Base-by-base conservation (phyloP, 2,329 filamentous ascomycete species). In the Coleophoma eucalyptorum region DNA sequence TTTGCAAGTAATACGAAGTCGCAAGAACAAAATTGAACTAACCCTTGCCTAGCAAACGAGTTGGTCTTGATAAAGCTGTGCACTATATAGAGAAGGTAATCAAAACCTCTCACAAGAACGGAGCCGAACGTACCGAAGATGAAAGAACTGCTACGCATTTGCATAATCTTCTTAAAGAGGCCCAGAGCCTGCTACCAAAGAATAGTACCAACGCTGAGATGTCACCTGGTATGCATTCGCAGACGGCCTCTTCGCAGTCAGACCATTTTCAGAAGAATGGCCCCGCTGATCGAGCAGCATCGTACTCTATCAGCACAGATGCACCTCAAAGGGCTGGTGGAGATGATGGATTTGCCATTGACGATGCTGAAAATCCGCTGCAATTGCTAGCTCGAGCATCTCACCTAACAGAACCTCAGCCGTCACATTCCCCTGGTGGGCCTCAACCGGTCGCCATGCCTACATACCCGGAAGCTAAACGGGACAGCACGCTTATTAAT, bases 301-400 rank as follows among this genome's bases (percentile, higher is more conserved):
- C 26, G 13, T 20, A 46, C 16, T 33, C 44, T n/a, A 34, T 42
- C 41, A 51, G 18, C 33, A 40, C 38, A 32, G 31, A 32, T 34
- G 19, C 20, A 16, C 32, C 38, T 40, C 7, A n/a, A 26, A 45
- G 50, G 18, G 34, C 16, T n/a, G 63, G 63, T 32, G 61, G 63
- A 15, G 73, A 77, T 35, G 80, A 83, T 49, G 77, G 72, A 45
- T 74, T 87, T 32, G 77, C 82, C 12, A 71, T 87, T 21, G 86
- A 90, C 58, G 87, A 89, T 63, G 86, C 86, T 3, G 86, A 90
- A 61, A 90, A 90, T 54, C 86, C 86, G 0, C 70, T 90, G 5
- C 86, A 90, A 64, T 70, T 90, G 15, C 80, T 90, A 33, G 87
- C 87, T 3, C 78, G 86, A 32, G 87, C 86, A 1, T 90, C 87